These are phyloP conservation scores for Amylocystis lapponica DNA, from an alignment of 768 basidiomycete species.

Conservation along the genomic window DNA sequence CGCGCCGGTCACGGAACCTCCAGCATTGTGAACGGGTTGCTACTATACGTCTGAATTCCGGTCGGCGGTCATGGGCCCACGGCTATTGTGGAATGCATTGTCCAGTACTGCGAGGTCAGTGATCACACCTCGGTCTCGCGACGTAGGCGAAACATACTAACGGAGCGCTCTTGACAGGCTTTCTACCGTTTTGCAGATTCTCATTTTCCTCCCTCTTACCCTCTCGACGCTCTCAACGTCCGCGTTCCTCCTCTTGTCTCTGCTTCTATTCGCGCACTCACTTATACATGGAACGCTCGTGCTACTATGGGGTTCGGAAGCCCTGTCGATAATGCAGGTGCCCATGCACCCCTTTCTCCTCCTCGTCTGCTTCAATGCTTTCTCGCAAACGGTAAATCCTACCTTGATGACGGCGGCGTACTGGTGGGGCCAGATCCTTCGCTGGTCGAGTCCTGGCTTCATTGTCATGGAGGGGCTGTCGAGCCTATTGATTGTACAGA, in stretches of 20 bases:
- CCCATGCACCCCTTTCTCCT: slow-evolving; percentile 86
- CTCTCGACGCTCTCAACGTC: slow-evolving; percentile 75
- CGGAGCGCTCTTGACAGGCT: slow-evolving; percentile 37
- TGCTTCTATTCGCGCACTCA: slow-evolving; percentile 70
- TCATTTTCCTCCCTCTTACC: slow-evolving; percentile 80
- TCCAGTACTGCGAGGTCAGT: slow-evolving; percentile 57
- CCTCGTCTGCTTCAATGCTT: slow-evolving; percentile 81
- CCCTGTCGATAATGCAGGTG: slow-evolving; percentile 73
- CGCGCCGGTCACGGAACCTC: too few species aligned
- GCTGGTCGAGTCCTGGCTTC: slow-evolving; percentile 70
- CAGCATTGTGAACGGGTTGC: too few species aligned
- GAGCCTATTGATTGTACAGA: slow-evolving; percentile 77
- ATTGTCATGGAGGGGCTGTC: slow-evolving; percentile 82
- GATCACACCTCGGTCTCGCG: neutral
- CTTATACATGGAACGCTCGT: slow-evolving; percentile 79
- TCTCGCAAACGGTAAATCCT: slow-evolving; percentile 59
- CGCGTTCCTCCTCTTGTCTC: slow-evolving; percentile 77
- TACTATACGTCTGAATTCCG: too few species aligned
- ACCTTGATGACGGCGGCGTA: slow-evolving; percentile 49
- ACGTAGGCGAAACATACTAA: slow-evolving; percentile 3
- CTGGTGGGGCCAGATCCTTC: slow-evolving; percentile 71
- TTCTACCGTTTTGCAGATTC: slow-evolving; percentile 73
- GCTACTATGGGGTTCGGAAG: slow-evolving; percentile 64
- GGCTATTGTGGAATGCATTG: slow-evolving; percentile 61
- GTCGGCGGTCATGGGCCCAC: slow-evolving; percentile 40